Evolutionary conservation across 768 basidiomycete species (phyloP), one percentile per base, ranked within the genome.

Genomic region (Lyophyllum shimeji): DNA sequence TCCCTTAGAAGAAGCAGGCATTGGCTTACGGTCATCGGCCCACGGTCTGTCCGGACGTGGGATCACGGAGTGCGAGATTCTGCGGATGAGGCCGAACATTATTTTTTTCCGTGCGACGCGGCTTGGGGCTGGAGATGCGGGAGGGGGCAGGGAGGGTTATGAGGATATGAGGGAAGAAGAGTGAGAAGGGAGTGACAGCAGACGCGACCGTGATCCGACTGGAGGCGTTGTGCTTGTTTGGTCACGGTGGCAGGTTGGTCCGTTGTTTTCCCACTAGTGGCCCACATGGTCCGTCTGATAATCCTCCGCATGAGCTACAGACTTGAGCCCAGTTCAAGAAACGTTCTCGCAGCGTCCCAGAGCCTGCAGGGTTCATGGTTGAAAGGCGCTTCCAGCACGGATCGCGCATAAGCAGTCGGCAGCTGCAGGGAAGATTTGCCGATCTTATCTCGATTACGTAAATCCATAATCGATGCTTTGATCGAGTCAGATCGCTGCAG

Each of bases 81-180:
- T 84, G 61, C 89, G 80, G 60, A 90, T 71, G 60, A 90, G 76
- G 60, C 80, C 79, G 71, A 89, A 89, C 89, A 90, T 87, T n/a
- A n/a, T n/a, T n/a, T n/a, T n/a, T 18, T 29, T 18, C 18, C 20
- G n/a, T n/a, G n/a, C n/a, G 47, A 55, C 48, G 45, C 46, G 52
- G 40, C 24, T 33, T 23, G 37, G 49, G 33, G 33, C 4, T 29
- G 9, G 29, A 29, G 29, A 52, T 34, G 13, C 17, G 24, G 40
- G 34, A 27, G 21, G 37, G 12, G 33, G 21, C 3, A 31, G 39
- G 18, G 57, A 25, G 23, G 45, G 46, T 33, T 25, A 17, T 3
- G 21, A 37, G 39, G 5, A 13, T 43, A 20, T 15, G 50, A 34
- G 53, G 48, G 43, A 56, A 18, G 49, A 57, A 53, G 57, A 46